Conservation (phyloP, 2,329 filamentous ascomycete genomes). For the Rachicladosporium sp. region DNA sequence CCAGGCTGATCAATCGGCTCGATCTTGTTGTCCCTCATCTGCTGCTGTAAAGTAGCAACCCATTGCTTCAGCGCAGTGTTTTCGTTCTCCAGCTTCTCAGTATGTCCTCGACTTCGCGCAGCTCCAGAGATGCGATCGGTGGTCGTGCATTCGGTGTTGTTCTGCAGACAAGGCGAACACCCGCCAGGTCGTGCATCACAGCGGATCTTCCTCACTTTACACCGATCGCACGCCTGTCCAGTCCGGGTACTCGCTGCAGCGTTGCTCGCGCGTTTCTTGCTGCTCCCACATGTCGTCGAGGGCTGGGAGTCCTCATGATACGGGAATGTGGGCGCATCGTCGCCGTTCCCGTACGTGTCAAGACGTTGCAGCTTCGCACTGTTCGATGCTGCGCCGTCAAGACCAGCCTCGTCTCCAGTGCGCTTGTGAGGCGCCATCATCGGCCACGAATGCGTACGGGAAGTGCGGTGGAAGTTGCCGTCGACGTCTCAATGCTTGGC, state of each 20-base stretch:
- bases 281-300: not conserved
- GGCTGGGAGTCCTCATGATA: too few relatives aligned
- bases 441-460: conserved; percentile 3
- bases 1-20: conserved; percentile 30
- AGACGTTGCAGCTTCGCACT: conserved; percentile 2
- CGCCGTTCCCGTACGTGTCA: not conserved
- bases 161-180: conserved; percentile 69
- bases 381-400: conserved; percentile 2
- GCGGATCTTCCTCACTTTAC: conserved; percentile 81
- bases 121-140: conserved; percentile 79
- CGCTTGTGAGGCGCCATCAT: conserved; percentile 11
- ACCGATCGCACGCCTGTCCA: conserved; percentile 78
- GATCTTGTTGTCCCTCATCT: conserved; percentile 49
- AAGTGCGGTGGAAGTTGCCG: conserved; percentile 13
- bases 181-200: conserved; percentile 72
- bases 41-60: conserved; percentile 55
- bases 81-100: conserved; percentile 63
- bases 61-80: conserved; percentile 54
- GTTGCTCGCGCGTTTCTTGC: conserved; percentile 1
- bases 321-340: too few relatives aligned
- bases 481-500: not conserved
- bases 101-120: conserved; percentile 65
- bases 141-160: conserved; percentile 66
- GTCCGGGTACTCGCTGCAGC: conserved; percentile 36
- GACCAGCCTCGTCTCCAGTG: conserved; percentile 11